These are phyloP conservation scores for Kwoniella sp. DNA, from an alignment of 768 basidiomycete genomes.

Conservation along the genomic window DNA sequence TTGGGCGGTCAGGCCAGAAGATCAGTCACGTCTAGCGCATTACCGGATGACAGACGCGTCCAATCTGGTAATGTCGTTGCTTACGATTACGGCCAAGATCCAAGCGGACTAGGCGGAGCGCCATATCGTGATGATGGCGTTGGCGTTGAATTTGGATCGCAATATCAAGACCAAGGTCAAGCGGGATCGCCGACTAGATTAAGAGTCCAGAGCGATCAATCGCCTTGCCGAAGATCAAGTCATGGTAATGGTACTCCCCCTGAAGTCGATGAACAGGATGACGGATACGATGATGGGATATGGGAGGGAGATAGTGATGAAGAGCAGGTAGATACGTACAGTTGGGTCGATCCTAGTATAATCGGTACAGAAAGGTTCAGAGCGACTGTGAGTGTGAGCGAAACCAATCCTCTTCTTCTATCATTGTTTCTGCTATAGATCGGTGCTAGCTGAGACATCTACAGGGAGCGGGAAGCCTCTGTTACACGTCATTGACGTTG, in stretches of 20 bases:
- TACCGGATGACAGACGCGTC: neutral
- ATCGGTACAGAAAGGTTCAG: slow-evolving; percentile 31
- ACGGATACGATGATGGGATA: neutral
- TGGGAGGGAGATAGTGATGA: slow-evolving; percentile 42
- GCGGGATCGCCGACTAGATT: neutral
- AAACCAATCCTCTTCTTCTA: too few species aligned
- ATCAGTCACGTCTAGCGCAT: neutral
- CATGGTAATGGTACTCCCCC: neutral
- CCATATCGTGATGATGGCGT: neutral
- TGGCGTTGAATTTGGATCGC: neutral
- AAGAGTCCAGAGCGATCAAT: neutral
- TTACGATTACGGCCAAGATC: neutral
- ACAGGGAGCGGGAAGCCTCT: too few species aligned
- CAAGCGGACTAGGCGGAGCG: neutral
- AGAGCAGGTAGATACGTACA: slow-evolving; percentile 31
- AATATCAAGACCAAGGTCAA: neutral
- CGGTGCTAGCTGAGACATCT: too few species aligned
- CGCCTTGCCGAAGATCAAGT: neutral
- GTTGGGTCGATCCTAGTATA: slow-evolving; percentile 48
- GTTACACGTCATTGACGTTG: too few species aligned
- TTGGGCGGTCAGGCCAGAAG: slow-evolving; percentile 16
- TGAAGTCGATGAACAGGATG: slow-evolving; percentile 19
- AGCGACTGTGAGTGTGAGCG: slow-evolving; percentile 36
- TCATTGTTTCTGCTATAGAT: too few species aligned
- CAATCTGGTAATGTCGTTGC: neutral